phyloP scores from a whole-genome alignment of 148 eudicot species.

The Rhododendron kiyosumense region DNA sequence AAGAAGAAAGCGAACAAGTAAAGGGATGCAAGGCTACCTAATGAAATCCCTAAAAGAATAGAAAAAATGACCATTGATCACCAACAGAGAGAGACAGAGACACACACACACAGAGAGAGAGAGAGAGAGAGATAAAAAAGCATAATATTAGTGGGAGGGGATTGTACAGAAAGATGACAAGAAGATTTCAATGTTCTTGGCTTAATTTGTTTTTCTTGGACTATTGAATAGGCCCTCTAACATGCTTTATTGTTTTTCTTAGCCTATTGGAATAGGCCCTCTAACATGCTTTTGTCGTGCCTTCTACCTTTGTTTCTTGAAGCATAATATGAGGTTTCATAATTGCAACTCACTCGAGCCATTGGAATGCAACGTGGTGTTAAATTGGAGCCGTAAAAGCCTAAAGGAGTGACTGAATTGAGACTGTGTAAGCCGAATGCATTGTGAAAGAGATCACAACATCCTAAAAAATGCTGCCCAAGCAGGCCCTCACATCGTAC shows the following conservation, averaged over 20 bases:
- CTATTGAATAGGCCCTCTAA: not conserved
- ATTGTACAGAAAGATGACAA: not conserved
- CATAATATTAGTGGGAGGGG: not conserved
- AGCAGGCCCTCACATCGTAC: not conserved
- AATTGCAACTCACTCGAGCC: not conserved
- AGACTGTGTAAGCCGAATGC: not conserved
- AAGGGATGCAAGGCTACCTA: not conserved
- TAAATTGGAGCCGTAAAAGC: not conserved
- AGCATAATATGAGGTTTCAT: not conserved
- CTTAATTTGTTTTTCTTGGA: not conserved
- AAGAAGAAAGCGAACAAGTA: not conserved
- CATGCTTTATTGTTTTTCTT: not conserved
- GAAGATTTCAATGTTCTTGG: not conserved
- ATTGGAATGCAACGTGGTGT: not conserved
- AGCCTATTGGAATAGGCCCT: no score
- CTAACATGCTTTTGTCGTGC: not conserved
- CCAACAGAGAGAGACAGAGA: no score
- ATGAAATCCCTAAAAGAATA: not conserved
- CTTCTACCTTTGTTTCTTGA: not conserved
- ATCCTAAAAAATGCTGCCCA: not conserved
- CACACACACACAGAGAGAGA: no score
- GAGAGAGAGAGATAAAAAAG: not conserved
- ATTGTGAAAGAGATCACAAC: not conserved
- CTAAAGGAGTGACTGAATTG: not conserved
- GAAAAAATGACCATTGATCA: not conserved